Evolutionary conservation across 2,329 filamentous ascomycete genomes (phyloP).

Genomic region (Nemania sp.): DNA sequence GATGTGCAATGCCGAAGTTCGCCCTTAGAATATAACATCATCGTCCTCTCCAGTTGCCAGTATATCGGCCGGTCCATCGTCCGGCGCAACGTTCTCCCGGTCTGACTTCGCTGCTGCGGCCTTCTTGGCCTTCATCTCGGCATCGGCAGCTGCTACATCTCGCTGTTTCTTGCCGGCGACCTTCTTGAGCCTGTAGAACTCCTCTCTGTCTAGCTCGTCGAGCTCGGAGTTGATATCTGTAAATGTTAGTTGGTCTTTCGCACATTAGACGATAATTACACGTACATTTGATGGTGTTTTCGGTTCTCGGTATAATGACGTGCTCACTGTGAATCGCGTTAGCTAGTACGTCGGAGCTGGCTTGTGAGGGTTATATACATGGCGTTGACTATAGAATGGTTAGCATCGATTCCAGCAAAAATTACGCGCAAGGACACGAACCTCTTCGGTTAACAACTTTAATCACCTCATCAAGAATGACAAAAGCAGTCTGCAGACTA

Average conservation of each 20-base stretch:
- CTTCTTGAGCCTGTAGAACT: conserved; percentile 98
- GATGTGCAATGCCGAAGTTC: background rate
- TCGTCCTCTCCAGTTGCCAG: conserved; percentile 77
- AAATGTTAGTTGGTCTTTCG: conserved; percentile 3
- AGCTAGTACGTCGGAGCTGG: conserved; percentile 17
- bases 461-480: conserved; percentile 97
- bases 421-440: conserved; percentile 43
- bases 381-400: conserved; percentile 71
- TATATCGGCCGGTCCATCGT: conserved; percentile 61
- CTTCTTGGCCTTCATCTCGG: conserved; percentile 75
- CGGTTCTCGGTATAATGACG: conserved; percentile 95
- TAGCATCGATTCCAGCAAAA: conserved; percentile 30
- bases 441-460: conserved; percentile 97
- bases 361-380: conserved; percentile 60
- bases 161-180: conserved; percentile 83
- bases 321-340: conserved; percentile 63
- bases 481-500: conserved; percentile 95
- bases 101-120: conserved; percentile 47
- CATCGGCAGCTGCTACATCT: conserved; percentile 71
- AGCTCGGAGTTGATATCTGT: conserved; percentile 95
- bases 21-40: conserved; percentile 77
- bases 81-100: conserved; percentile 44
- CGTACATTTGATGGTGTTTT: conserved; percentile 98
- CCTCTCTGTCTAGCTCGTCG: conserved; percentile 94
- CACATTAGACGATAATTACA: background rate